phyloP scores from a whole-genome alignment of 371 early-diverging fungal species.

The Mucor racemosus region DNA sequence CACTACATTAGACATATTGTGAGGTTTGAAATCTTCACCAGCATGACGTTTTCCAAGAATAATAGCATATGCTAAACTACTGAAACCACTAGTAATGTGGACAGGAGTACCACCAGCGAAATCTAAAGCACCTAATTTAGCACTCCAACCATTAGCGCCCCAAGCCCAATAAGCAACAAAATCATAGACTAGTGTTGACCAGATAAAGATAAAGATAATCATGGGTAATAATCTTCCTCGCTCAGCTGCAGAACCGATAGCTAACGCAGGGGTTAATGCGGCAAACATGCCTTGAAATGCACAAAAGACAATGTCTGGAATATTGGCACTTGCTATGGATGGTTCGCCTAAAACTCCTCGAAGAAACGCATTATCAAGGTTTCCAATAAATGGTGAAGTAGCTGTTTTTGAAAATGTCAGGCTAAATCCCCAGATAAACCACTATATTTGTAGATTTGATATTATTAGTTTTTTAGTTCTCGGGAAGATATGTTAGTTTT shows the following conservation, averaged over 20 bases:
- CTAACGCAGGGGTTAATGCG: constrained; percentile 86
- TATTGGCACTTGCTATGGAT: constrained; percentile 54
- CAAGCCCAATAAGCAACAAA: constrained; percentile 94
- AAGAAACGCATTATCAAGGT: constrained; percentile 75
- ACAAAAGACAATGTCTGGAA: constrained; percentile 75
- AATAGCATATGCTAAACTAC: constrained; percentile 86
- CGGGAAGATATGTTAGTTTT: too few relatives aligned
- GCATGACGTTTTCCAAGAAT: constrained; percentile 77
- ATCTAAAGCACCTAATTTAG: constrained; percentile 77
- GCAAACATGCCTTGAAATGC: constrained; percentile 87
- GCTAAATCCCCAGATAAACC: constrained; percentile 90
- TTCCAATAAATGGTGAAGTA: constrained; percentile 76
- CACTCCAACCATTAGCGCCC: constrained; percentile 83
- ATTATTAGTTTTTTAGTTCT: too few relatives aligned
- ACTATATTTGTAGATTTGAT: constrained; percentile 23
- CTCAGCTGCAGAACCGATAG: constrained; percentile 88
- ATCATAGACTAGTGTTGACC: constrained; percentile 91
- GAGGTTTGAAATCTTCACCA: constrained; percentile 79
- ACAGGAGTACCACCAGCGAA: constrained; percentile 90
- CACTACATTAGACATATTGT: constrained; percentile 89
- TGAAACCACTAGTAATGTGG: constrained; percentile 88
- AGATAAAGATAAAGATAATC: constrained; percentile 88
- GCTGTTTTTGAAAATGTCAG: constrained; percentile 77
- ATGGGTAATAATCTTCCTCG: constrained; percentile 86
- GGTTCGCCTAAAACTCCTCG: constrained; percentile 61